These are phyloP conservation scores for Fagopyrum homotropicum DNA, from an alignment of 148 eudicot genomes.

Conservation along the genomic window DNA sequence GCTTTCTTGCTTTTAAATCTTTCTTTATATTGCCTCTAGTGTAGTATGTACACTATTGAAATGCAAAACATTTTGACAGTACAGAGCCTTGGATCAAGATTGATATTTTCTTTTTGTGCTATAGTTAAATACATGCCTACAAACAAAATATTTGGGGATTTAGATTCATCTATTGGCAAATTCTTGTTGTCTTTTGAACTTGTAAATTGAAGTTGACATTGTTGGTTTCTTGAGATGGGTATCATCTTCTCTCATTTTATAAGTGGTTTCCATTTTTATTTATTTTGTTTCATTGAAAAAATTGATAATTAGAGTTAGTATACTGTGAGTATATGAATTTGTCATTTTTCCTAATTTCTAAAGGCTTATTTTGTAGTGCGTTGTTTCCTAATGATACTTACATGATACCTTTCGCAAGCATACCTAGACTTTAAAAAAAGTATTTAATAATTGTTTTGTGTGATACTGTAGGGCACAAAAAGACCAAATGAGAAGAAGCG, in stretches of 20 bases:
- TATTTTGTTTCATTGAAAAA: too few species aligned
- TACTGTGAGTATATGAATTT: too few species aligned
- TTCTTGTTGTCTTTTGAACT: too few species aligned
- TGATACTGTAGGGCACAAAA: conserved; percentile 24
- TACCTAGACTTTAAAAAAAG: not conserved
- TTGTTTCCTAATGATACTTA: not conserved
- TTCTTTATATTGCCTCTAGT: too few species aligned
- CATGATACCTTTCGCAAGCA: not conserved
- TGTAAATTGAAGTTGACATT: too few species aligned
- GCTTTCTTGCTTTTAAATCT: not conserved
- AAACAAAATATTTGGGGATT: not conserved
- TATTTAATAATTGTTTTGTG: not conserved
- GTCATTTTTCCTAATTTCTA: not conserved
- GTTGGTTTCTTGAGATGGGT: not conserved
- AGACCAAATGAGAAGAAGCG: conserved; percentile 51
- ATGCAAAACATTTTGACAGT: not conserved
- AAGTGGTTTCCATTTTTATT: not conserved
- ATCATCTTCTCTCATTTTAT: not conserved
- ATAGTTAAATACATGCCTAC: not conserved
- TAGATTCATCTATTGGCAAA: not conserved
- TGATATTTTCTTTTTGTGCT: too few species aligned
- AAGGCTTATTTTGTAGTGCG: not conserved
- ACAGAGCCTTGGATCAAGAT: not conserved
- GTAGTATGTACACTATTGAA: not conserved
- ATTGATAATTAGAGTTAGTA: too few species aligned